Percentiles rank a stretch among this genome's conserved stretches.
phyloP scores from a whole-genome alignment of 1,284 basidiomycete genomes.

The Schizophyllum amplum region DNA sequence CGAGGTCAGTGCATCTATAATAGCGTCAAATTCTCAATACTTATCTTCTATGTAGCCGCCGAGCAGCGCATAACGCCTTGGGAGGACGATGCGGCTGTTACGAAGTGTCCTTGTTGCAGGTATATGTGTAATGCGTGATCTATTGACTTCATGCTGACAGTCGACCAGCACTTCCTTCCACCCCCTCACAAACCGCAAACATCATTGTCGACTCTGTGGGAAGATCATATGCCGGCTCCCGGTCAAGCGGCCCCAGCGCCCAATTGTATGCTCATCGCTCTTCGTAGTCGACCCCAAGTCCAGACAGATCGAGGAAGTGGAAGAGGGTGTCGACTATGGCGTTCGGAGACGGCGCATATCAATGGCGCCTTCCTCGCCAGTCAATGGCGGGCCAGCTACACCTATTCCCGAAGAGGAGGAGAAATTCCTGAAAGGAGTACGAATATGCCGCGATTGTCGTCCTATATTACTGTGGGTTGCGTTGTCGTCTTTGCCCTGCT shows the following conservation, averaged over 20 bases:
- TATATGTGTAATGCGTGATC: constrained; percentile 30
- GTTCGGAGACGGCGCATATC: constrained; percentile 41
- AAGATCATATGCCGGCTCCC: constrained; percentile 90
- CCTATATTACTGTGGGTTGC: constrained; percentile 63
- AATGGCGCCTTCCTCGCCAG: constrained; percentile 6
- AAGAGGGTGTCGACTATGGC: constrained; percentile 82
- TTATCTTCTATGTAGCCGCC: constrained; percentile 37
- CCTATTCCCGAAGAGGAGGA: constrained; percentile 50
- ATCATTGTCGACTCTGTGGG: constrained; percentile 94
- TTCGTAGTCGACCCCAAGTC: constrained; percentile 76
- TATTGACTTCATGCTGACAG: constrained; percentile 1
- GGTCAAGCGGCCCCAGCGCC: constrained; percentile 62
- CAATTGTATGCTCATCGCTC: constrained; percentile 64
- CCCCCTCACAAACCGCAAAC: constrained; percentile 87
- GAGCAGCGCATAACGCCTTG: constrained; percentile 95
- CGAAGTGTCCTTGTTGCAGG: constrained; percentile 82
- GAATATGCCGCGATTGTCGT: constrained; percentile 80
- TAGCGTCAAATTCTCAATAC: neutral
- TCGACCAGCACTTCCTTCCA: constrained; percentile 68
- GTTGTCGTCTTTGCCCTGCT: neutral
- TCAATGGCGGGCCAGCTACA: constrained; percentile 18
- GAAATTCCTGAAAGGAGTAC: constrained; percentile 74
- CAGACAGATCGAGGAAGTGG: constrained; percentile 74
- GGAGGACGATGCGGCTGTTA: constrained; percentile 77
- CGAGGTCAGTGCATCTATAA: constrained; percentile 35